Conservation (phyloP, 441 rosid species). For the Erodium moschatum region DNA sequence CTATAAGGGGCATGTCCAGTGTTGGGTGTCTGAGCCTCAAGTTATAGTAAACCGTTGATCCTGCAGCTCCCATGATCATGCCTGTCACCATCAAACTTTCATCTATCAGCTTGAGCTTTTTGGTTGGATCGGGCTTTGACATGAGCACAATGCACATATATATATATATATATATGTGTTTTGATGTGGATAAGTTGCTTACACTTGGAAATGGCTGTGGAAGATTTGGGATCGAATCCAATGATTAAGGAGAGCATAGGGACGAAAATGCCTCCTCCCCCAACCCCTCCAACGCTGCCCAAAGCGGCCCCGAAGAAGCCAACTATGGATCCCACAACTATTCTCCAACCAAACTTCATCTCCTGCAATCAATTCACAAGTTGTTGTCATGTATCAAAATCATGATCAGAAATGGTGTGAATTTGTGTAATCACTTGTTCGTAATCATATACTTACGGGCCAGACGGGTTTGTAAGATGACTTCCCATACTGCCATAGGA, state of each 20-base stretch:
- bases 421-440: no score
- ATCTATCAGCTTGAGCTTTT: no score
- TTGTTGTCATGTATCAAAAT: no score
- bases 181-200: neutral
- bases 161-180: no score
- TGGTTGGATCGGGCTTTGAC: no score
- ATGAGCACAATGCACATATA: no score
- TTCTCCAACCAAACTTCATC: constrained; percentile 30
- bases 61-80: constrained; percentile 72
- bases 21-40: constrained; percentile 25
- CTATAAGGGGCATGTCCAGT: no score
- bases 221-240: constrained; percentile 33
- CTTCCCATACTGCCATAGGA: constrained; percentile 53
- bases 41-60: constrained; percentile 58
- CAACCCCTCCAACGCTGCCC: constrained; percentile 32
- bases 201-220: constrained; percentile 40
- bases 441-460: constrained; percentile 59
- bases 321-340: constrained; percentile 8
- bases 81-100: constrained; percentile 30
- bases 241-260: constrained; percentile 36
- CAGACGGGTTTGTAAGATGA: constrained; percentile 63
- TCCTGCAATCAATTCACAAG: constrained; percentile 15
- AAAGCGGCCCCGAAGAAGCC: no score
- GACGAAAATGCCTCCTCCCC: constrained; percentile 40
- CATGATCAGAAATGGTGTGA: no score